Conservation (phyloP, 805 yeast genomes). For the Nakazawaea wickerhamii region DNA sequence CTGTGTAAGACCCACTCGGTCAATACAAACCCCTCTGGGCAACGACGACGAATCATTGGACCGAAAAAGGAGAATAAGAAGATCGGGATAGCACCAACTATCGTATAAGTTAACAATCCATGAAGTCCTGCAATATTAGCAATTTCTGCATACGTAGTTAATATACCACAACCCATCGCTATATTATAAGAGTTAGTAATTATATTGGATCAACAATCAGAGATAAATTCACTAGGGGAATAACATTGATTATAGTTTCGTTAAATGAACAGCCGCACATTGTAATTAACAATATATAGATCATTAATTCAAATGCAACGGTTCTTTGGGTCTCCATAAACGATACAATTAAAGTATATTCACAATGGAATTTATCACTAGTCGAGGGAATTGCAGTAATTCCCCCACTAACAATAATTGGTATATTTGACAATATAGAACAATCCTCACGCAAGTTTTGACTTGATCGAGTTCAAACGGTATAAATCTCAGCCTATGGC, state of each 20-base stretch:
- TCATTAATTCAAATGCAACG: background rate
- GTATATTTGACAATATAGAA: conserved; percentile 31
- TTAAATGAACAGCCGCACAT: conserved; percentile 7
- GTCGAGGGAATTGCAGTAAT: too few relatives aligned
- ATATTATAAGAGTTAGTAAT: conserved; percentile 14
- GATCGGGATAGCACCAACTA: conserved; percentile 80
- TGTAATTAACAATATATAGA: background rate
- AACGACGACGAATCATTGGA: conserved; percentile 67
- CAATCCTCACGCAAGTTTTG: conserved; percentile 78
- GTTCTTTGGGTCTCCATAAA: conserved; percentile 8
- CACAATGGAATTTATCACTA: too few relatives aligned
- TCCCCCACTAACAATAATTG: too few relatives aligned
- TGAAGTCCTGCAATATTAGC: conserved; percentile 84
- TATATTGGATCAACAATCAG: conserved; percentile 2
- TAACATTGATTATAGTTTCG: background rate
- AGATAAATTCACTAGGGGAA: too few relatives aligned
- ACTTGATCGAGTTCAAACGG: conserved; percentile 80
- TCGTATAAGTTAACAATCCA: conserved; percentile 75
- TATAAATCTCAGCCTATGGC: conserved; percentile 62
- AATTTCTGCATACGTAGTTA: conserved; percentile 81
- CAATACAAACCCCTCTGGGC: conserved; percentile 87
- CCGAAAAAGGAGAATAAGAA: conserved; percentile 79
- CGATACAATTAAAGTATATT: background rate
- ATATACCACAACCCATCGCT: conserved; percentile 87
- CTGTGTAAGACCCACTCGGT: conserved; percentile 93